Evolutionary conservation across 305 asterid genomes (phyloP), one percentile per base, ranked within the genome.

Genomic region (Ilex paraguariensis): DNA sequence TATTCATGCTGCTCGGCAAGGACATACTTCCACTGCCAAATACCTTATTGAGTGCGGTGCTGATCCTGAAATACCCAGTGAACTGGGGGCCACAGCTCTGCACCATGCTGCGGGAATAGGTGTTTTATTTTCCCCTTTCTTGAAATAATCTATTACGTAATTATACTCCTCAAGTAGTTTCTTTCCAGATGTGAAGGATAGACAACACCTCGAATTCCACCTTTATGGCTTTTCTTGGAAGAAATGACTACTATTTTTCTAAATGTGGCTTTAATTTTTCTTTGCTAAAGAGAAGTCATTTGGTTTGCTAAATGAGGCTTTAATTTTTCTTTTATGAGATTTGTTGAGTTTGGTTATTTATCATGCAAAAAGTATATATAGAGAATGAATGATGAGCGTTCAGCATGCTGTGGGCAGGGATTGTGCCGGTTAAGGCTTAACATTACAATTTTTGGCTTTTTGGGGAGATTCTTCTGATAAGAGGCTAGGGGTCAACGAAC

Each of bases 41-140:
- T 93, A 85, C 75, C 96, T 93, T 28, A 56, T 84, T 14, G 85
- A 93, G 63, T 55, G 70, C 51, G 97, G 96, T 54, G 98, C 96
- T 11, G 82, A 93, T 80, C 89, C 94, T 65, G 74, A 90, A 55
- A 81, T 81, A 78, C 77, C 97, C 10, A 93, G 98, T 77, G 94
- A 80, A 68, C 59, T 87, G 69, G 98, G 98, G 68, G 75, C 90
- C 56, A 87, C 94, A 48, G 95, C 96, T 61, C 70, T 93, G 78
- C 98, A 93, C 79, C 94, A 87, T 64, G 52, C 94, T 52, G 93
- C 96, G 0, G 96, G 95, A 79, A 80, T 72, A 74, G 98, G 98
- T 92, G 64, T 31, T 59, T 33, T 67, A 42, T 62, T n/a, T 57
- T 69, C 64, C 31, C 45, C 44, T 57, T 36, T 14, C 15, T 16